Percentiles rank a stretch among this genome's conserved stretches.
phyloP scores from a whole-genome alignment of 192 early-diverging fungal species.

The Backusella luteola region DNA sequence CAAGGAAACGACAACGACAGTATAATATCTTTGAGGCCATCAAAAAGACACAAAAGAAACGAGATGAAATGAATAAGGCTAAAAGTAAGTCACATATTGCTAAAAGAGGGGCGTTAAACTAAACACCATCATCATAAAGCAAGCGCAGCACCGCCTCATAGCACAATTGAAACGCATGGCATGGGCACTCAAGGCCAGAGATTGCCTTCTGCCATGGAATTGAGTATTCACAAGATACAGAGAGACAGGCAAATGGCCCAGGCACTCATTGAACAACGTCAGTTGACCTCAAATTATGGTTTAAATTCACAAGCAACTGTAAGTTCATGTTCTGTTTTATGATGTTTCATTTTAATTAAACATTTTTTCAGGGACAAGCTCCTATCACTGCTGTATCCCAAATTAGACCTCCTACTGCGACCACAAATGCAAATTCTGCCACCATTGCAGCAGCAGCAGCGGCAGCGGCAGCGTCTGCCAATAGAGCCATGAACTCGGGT shows the following conservation, averaged over 20 bases:
- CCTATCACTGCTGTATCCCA: slow-evolving; percentile 23
- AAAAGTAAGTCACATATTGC: slow-evolving; percentile 16
- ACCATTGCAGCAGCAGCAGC: slow-evolving; percentile 28
- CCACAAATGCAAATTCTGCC: slow-evolving; percentile 20
- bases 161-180: slow-evolving; percentile 43
- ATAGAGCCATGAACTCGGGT: background rate
- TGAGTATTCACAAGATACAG: slow-evolving; percentile 51
- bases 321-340: background rate
- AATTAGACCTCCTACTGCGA: slow-evolving; percentile 19
- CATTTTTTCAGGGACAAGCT: slow-evolving; percentile 23
- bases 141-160: slow-evolving; percentile 35
- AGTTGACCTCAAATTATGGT: slow-evolving; percentile 43
- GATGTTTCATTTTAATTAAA: slow-evolving; percentile 20
- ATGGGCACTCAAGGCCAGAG: slow-evolving; percentile 23
- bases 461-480: slow-evolving; percentile 4
- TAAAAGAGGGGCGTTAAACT: background rate
- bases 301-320: slow-evolving; percentile 33
- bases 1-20: slow-evolving; percentile 46
- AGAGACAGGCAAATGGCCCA: slow-evolving; percentile 51
- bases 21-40: slow-evolving; percentile 61
- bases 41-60: slow-evolving; percentile 56
- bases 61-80: slow-evolving; percentile 44
- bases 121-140: slow-evolving; percentile 21
- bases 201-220: slow-evolving; percentile 48
- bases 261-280: slow-evolving; percentile 47